phyloP scores from a whole-genome alignment of 2,329 filamentous ascomycete genomes.

The Aschersonia sp. region DNA sequence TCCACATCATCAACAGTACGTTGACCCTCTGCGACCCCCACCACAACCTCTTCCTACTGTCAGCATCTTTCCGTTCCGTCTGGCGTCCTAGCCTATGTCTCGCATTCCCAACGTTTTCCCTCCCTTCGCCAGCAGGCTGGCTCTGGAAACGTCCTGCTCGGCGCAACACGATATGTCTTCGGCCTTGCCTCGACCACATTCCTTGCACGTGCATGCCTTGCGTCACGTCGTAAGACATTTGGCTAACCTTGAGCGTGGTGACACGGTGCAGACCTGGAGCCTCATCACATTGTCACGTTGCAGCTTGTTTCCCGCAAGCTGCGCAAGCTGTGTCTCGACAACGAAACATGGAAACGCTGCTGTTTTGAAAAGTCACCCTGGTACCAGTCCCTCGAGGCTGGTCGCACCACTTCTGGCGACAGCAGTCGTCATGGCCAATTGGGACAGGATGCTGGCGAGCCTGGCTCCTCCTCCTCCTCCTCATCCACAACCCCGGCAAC shows the following conservation, averaged over 20 bases:
- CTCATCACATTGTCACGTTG: constrained; percentile 38
- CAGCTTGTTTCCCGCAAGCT: constrained; percentile 57
- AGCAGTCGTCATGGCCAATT: not conserved
- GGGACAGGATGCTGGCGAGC: constrained; percentile 5
- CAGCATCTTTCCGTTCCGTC: too few relatives aligned
- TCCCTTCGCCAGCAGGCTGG: too few relatives aligned
- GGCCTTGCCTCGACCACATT: not conserved
- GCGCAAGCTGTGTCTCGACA: constrained; percentile 54
- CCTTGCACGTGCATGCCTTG: not conserved
- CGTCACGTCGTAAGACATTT: not conserved
- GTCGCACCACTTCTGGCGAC: constrained; percentile 6
- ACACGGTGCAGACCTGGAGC: constrained; percentile 17
- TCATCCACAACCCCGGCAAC: not conserved
- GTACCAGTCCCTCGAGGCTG: constrained; percentile 30
- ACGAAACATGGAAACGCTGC: constrained; percentile 59
- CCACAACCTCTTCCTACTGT: not conserved
- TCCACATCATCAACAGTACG: constrained; percentile 49
- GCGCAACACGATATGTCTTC: not conserved
- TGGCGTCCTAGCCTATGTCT: too few relatives aligned
- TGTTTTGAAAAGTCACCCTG: constrained; percentile 60
- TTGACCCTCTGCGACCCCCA: constrained; percentile 1
- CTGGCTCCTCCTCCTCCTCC: not conserved
- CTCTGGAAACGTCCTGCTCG: not conserved
- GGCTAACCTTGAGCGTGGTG: not conserved
- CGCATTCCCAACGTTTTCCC: too few relatives aligned